phyloP scores from a whole-genome alignment of 306 rosid species.

The Lathyrus oleraceus region DNA sequence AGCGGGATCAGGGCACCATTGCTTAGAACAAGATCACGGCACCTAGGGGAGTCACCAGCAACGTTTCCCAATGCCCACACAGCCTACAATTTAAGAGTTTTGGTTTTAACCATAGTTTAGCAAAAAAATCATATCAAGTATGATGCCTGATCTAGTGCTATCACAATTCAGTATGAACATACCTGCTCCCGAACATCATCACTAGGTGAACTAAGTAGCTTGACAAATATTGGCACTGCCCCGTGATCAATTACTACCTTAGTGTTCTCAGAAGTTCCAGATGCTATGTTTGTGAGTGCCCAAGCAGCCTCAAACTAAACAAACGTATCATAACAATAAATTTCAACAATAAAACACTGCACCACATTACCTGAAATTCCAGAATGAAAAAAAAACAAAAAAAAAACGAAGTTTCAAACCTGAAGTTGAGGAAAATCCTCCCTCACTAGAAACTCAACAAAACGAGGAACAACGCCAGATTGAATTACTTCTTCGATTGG shows the following conservation, averaged over 20 bases:
- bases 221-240: constrained; percentile 87
- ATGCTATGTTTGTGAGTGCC: constrained; percentile 95
- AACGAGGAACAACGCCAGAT: constrained; percentile 88
- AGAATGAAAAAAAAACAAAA: not conserved
- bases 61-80: constrained; percentile 97
- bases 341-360: not conserved
- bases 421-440: constrained; percentile 92
- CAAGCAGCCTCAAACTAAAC: constrained; percentile 91
- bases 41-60: constrained; percentile 95
- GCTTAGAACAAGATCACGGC: constrained; percentile 87
- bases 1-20: constrained; percentile 79
- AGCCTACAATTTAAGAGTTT: constrained; percentile 53
- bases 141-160: not conserved
- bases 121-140: not conserved
- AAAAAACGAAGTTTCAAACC: constrained; percentile 40
- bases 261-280: constrained; percentile 90
- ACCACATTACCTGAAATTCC: not conserved
- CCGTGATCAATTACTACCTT: constrained; percentile 92
- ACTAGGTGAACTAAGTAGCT: constrained; percentile 84
- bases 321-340: constrained; percentile 17
- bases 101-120: not conserved
- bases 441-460: constrained; percentile 78
- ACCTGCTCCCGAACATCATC: constrained; percentile 99
- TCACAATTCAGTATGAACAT: constrained; percentile 7
- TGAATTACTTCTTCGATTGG: constrained; percentile 94